Evolutionary conservation across 495 filamentous ascomycete genomes (phyloP).

Genomic region (Trichocladium antarcticum): DNA sequence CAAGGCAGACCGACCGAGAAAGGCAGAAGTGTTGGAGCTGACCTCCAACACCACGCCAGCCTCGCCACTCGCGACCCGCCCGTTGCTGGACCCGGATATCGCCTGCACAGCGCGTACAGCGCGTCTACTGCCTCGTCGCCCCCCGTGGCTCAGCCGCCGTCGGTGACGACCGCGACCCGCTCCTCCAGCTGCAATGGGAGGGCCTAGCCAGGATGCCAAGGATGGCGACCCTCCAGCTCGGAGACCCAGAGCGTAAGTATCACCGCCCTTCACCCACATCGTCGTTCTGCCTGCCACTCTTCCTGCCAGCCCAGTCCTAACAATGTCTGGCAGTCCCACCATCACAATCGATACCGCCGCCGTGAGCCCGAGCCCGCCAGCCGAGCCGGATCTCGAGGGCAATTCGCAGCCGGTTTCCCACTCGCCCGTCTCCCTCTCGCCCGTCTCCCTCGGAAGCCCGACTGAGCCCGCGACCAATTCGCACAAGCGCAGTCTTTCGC

Average conservation of each 20-base stretch:
- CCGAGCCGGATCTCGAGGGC: slow-evolving; percentile 14
- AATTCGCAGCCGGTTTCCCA: slow-evolving; percentile 14
- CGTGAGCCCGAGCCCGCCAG: slow-evolving; percentile 34
- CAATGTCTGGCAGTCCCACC: slow-evolving; percentile 40
- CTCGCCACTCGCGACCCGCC: slow-evolving; percentile 6
- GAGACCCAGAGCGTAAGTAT: slow-evolving; percentile 23
- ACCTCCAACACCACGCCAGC: neutral
- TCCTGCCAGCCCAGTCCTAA: slow-evolving; percentile 9
- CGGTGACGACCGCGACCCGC: slow-evolving; percentile 14
- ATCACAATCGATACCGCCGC: slow-evolving; percentile 70
- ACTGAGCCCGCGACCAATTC: slow-evolving; percentile 37
- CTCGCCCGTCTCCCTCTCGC: slow-evolving; percentile 38
- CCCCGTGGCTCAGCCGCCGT: slow-evolving; percentile 11
- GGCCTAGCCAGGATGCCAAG: slow-evolving; percentile 8
- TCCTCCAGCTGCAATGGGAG: slow-evolving; percentile 21
- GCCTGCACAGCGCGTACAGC: neutral
- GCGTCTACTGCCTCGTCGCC: slow-evolving; percentile 3
- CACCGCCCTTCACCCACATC: neutral
- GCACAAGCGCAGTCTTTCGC: slow-evolving; percentile 25
- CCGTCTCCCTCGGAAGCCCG: slow-evolving; percentile 34
- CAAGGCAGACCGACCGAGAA: slow-evolving; percentile 4
- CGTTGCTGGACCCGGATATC: too few relatives aligned
- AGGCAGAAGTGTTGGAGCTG: neutral
- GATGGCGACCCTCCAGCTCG: slow-evolving; percentile 15
- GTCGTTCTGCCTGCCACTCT: neutral